These are phyloP conservation scores for Calonectria pteridis DNA, from an alignment of 2,329 filamentous ascomycete species.

Conservation along the genomic window DNA sequence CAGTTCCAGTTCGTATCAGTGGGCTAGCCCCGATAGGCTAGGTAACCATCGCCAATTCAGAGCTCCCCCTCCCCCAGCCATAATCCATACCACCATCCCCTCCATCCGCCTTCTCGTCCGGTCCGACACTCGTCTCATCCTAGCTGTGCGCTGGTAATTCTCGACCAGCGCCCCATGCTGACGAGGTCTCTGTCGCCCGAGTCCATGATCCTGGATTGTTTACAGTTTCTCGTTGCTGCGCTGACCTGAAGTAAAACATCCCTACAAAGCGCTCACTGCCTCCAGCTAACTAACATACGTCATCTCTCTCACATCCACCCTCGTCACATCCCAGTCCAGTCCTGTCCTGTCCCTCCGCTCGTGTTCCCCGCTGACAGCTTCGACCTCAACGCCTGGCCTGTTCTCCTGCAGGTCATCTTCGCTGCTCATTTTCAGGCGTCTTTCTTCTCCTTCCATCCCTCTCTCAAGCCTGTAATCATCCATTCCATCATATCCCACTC, in stretches of 20 bases:
- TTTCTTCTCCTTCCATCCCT: background rate
- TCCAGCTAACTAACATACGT: slow-evolving; percentile 20
- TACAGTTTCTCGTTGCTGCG: background rate
- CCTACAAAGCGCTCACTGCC: background rate
- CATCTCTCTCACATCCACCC: slow-evolving; percentile 26
- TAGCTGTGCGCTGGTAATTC: slow-evolving; percentile 7
- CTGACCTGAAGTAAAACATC: slow-evolving; percentile 8
- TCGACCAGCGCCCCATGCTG: slow-evolving; percentile 11
- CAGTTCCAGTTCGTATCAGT: slow-evolving; percentile 11
- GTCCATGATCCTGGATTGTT: background rate
- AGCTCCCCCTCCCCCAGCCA: slow-evolving; percentile 9
- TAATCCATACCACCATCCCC: slow-evolving; percentile 4
- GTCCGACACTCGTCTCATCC: slow-evolving; percentile 15
- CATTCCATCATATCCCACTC: background rate
- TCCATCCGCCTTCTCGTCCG: slow-evolving; percentile 3
- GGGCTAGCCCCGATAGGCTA: slow-evolving; percentile 19
- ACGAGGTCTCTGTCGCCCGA: background rate
- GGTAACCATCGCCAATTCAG: slow-evolving; percentile 19
- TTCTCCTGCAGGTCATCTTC: slow-evolving; percentile 19
- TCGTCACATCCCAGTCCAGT: slow-evolving; percentile 17
- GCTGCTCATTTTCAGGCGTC: slow-evolving; percentile 5
- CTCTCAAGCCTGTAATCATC: slow-evolving; percentile 11
- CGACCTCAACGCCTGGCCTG: slow-evolving; percentile 17
- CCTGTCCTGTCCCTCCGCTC: slow-evolving; percentile 18
- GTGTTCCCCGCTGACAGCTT: slow-evolving; percentile 30